Evolutionary conservation across 2,329 filamentous ascomycete species (phyloP), one percentile per base, ranked within the genome.

Genomic region (Hypomyces rosellus): DNA sequence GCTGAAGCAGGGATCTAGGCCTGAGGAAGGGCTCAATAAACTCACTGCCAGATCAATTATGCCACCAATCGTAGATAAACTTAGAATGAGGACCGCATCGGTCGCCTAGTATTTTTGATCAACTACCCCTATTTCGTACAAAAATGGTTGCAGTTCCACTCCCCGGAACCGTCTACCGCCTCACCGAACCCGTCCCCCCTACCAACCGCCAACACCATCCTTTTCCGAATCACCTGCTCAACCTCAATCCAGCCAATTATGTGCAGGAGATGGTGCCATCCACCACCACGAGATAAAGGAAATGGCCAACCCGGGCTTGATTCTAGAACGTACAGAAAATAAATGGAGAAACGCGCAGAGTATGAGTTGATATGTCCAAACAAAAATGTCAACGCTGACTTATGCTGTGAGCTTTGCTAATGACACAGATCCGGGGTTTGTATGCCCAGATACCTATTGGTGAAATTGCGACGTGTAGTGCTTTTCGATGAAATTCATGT

Each of bases 271-370:
- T 65, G 60, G 53, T 64, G 60, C 55, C 60, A 61, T 65, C 61
- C 22, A 46, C 46, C 43, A 41, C 16, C 14, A 16, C 5, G 14
- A 16, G 36, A 38, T 38, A 38, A 38, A 16, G 36, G 36, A 16
- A 56, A 55, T 50, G 59, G 58, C 63, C 63, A 57, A 55, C 62
- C 60, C 55, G 59, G 61, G 61, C 59, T 61, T 50, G 51, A 54
- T 56, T 65, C 64, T 67, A 65, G 59, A 63, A 67, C 67, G 59
- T 65, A 67, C 61, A 65, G 50, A 53, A 61, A 53, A 54, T 61
- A 46, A 52, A 49, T 51, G 39, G 48, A 57, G 57, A 55, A 62
- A 46, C 52, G 49, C 52, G 40, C 50, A 58, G 57, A 61, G 57
- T 60, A 63, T 63, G 55, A 63, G 54, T 55, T 59, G 65, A 65